These are phyloP conservation scores for Eragrostis tef DNA, from an alignment of 202 grass and related monocot genomes.

Conservation along the genomic window DNA sequence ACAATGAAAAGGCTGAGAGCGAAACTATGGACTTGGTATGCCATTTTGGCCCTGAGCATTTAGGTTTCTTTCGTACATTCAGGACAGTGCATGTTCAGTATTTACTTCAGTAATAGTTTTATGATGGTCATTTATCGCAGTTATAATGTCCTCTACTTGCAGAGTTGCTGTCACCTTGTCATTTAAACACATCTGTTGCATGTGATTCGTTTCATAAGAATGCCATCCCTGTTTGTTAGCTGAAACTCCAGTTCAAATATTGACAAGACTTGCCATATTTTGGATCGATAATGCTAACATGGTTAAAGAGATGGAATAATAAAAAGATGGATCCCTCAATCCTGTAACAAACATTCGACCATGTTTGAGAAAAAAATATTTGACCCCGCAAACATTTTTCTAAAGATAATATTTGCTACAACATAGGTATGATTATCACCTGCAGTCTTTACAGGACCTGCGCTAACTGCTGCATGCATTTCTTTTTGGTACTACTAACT, in stretches of 20 bases:
- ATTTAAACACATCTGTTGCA: neutral
- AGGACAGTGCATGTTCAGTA: constrained; percentile 16
- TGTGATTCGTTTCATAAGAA: neutral
- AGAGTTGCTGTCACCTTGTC: constrained; percentile 21
- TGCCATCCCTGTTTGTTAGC: neutral
- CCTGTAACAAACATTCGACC: neutral
- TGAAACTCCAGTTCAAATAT: constrained; percentile 1
- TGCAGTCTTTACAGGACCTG: neutral
- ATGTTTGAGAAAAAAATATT: neutral
- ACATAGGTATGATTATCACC: neutral
- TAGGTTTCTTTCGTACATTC: constrained; percentile 26
- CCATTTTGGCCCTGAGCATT: constrained; percentile 29
- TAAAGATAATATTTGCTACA: neutral
- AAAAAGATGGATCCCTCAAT: neutral
- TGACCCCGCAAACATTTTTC: neutral
- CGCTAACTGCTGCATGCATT: constrained; percentile 11
- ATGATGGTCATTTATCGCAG: constrained; percentile 4
- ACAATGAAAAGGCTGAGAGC: constrained; percentile 41
- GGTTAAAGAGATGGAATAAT: constrained; percentile 19
- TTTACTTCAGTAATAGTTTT: neutral
- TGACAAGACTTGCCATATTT: neutral
- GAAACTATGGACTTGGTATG: constrained; percentile 55
- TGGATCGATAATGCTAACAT: neutral
- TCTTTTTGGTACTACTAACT: constrained; percentile 22
- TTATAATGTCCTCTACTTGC: neutral